Evolutionary conservation across 2,329 filamentous ascomycete species (phyloP).

Genomic region (Trichoderma polysporum): DNA sequence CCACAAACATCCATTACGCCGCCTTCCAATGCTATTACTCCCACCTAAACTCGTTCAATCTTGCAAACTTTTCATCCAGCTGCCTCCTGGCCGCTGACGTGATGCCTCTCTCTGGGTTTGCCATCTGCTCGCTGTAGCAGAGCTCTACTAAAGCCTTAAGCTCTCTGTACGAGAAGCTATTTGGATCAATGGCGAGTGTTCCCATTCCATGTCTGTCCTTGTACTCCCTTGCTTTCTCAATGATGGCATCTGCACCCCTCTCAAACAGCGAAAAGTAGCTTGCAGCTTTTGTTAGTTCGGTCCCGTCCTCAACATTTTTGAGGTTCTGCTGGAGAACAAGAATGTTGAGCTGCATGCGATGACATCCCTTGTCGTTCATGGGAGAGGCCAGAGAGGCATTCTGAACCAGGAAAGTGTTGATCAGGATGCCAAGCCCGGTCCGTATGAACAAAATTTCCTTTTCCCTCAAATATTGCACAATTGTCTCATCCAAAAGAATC

Average conservation of each 20-base stretch:
- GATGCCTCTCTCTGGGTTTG: constrained; percentile 66
- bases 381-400: constrained; percentile 69
- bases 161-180: constrained; percentile 64
- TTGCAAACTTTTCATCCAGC: constrained; percentile 68
- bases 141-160: constrained; percentile 65
- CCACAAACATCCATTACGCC: constrained; percentile 7
- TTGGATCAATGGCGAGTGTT: constrained; percentile 33
- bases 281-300: constrained; percentile 61
- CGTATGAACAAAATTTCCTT: constrained; percentile 75
- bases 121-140: constrained; percentile 66
- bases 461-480: constrained; percentile 68
- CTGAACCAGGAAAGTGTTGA: constrained; percentile 75
- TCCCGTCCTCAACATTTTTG: constrained; percentile 80
- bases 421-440: constrained; percentile 71
- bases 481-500: constrained; percentile 82
- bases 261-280: constrained; percentile 70
- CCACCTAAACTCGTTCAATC: constrained; percentile 73
- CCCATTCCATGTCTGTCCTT: constrained; percentile 38
- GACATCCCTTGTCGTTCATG: constrained; percentile 81
- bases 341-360: constrained; percentile 90
- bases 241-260: constrained; percentile 62
- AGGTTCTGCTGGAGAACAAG: constrained; percentile 94
- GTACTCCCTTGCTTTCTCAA: constrained; percentile 58
- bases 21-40: constrained; percentile 34
- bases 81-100: constrained; percentile 64